Percentiles rank a stretch among this genome's conserved stretches.
phyloP scores from a whole-genome alignment of 2,329 filamentous ascomycete genomes.

The Dactylellina parvicollis region DNA sequence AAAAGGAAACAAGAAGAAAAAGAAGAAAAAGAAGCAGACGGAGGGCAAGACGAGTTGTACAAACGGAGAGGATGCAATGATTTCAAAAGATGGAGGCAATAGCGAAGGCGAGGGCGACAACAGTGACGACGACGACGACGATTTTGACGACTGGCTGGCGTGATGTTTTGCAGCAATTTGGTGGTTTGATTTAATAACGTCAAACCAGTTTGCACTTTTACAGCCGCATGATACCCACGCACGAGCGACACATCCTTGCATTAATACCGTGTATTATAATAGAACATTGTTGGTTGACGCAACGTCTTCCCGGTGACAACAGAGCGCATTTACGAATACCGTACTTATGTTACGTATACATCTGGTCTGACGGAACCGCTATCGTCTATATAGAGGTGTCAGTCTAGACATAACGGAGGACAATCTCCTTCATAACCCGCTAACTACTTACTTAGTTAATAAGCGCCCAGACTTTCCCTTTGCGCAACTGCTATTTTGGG shows the following conservation, averaged over 20 bases:
- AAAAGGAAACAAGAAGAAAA: constrained; percentile 47
- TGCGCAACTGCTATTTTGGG: neutral
- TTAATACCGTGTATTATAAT: constrained; percentile 29
- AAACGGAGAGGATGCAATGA: constrained; percentile 40
- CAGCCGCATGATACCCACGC: constrained; percentile 34
- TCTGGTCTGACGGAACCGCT: too few species aligned
- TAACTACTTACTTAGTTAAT: too few species aligned
- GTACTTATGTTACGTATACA: too few species aligned
- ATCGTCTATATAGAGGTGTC: too few species aligned
- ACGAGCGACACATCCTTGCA: constrained; percentile 30
- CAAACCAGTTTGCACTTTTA: constrained; percentile 6
- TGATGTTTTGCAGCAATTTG: constrained; percentile 1
- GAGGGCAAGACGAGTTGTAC: constrained; percentile 21
- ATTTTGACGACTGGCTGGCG: constrained; percentile 50
- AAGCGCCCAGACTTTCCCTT: too few species aligned
- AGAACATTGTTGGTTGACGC: constrained; percentile 1
- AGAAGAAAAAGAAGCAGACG: constrained; percentile 40
- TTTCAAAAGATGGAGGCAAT: constrained; percentile 24
- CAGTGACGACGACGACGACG: constrained; percentile 38
- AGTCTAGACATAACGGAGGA: too few species aligned
- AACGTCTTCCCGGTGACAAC: neutral
- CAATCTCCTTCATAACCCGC: too few species aligned
- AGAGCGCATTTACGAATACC: constrained; percentile 1
- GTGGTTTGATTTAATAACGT: neutral
- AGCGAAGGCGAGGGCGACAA: constrained; percentile 9